phyloP scores from a whole-genome alignment of 192 early-diverging fungal species.

The Backusella psychrophila region DNA sequence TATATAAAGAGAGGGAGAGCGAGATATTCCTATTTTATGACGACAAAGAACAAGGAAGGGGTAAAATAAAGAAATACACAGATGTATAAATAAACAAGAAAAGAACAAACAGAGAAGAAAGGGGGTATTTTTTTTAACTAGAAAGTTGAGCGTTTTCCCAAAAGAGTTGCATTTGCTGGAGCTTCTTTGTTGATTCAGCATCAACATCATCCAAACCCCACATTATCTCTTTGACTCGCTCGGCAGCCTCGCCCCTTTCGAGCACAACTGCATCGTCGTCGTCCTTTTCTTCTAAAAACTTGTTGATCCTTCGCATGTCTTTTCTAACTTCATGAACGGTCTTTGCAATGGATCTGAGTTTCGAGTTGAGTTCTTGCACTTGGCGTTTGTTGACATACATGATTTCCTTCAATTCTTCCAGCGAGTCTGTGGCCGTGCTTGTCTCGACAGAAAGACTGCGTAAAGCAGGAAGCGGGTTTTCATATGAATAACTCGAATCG shows the following conservation, averaged over 20 bases:
- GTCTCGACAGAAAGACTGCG: slow-evolving; percentile 30
- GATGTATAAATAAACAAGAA: background rate
- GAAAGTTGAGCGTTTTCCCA: slow-evolving; percentile 23
- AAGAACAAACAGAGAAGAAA: background rate
- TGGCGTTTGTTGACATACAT: slow-evolving; percentile 44
- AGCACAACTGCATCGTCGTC: slow-evolving; percentile 36
- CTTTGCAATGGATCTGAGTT: slow-evolving; percentile 35
- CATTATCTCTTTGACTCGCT: slow-evolving; percentile 38
- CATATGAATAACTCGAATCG: slow-evolving; percentile 23
- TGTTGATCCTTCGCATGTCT: slow-evolving; percentile 36
- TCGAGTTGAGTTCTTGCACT: slow-evolving; percentile 31
- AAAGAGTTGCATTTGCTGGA: slow-evolving; percentile 36
- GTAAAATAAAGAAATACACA: background rate
- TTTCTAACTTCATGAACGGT: slow-evolving; percentile 40
- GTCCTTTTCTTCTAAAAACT: slow-evolving; percentile 35
- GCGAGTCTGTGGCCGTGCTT: slow-evolving; percentile 23
- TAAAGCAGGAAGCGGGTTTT: slow-evolving; percentile 32
- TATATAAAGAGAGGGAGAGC: background rate
- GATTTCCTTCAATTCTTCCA: slow-evolving; percentile 40
- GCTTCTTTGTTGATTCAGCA: slow-evolving; percentile 20
- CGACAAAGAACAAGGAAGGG: too few species aligned
- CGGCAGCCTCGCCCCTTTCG: slow-evolving; percentile 36
- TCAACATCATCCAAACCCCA: slow-evolving; percentile 43
- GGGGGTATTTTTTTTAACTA: background rate
- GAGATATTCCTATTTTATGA: too few species aligned